Conservation (phyloP, 1,139 yeast genomes). For the Zygotorulaspora mrakii region DNA sequence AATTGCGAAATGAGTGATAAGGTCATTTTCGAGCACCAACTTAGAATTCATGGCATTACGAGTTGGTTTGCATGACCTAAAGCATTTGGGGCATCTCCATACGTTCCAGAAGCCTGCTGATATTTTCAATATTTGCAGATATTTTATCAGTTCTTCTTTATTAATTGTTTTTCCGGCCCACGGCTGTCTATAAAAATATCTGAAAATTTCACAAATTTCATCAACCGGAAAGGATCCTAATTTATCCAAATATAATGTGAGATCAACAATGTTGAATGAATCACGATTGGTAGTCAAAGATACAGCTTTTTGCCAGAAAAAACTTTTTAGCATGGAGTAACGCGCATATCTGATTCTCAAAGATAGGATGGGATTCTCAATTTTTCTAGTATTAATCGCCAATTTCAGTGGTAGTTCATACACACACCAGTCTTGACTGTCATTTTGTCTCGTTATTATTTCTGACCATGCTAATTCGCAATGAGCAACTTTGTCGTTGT, state of each 20-base stretch:
- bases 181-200: slow-evolving; percentile 26
- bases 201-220: slow-evolving; percentile 57
- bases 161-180: slow-evolving; percentile 38
- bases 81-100: slow-evolving; percentile 69
- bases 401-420: slow-evolving; percentile 39
- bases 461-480: slow-evolving; percentile 53
- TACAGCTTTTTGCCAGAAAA: slow-evolving; percentile 66
- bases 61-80: slow-evolving; percentile 52
- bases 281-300: slow-evolving; percentile 20
- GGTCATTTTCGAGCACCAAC: slow-evolving; percentile 45
- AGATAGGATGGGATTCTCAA: slow-evolving; percentile 51
- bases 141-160: slow-evolving; percentile 27
- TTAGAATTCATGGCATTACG: slow-evolving; percentile 45
- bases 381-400: slow-evolving; percentile 29
- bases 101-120: slow-evolving; percentile 31
- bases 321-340: slow-evolving; percentile 59
- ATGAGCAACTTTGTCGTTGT: slow-evolving; percentile 76
- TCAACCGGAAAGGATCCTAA: slow-evolving; percentile 50
- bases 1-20: slow-evolving; percentile 80
- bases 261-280: slow-evolving; percentile 29
- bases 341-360: slow-evolving; percentile 66
- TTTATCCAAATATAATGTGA: slow-evolving; percentile 30
- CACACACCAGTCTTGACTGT: slow-evolving; percentile 17
- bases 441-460: slow-evolving; percentile 36
- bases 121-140: slow-evolving; percentile 53